phyloP scores from a whole-genome alignment of 305 asterid genomes.

The Fraxinus sp. region DNA sequence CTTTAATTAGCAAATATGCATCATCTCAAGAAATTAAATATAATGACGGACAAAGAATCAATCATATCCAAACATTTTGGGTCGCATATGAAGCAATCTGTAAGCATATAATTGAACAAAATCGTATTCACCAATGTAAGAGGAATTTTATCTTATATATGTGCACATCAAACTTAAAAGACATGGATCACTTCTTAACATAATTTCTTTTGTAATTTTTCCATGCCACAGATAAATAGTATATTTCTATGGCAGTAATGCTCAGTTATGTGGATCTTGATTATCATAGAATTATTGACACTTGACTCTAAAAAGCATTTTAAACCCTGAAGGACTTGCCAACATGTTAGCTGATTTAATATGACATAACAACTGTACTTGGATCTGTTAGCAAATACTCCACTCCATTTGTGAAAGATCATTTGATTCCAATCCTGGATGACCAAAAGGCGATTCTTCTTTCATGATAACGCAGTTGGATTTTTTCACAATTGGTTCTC shows the following conservation, averaged over 20 bases:
- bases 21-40: constrained; percentile 12
- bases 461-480: background rate
- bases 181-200: background rate
- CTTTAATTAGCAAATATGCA: constrained; percentile 6
- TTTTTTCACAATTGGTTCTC: background rate
- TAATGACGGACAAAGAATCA: background rate
- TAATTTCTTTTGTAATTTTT: background rate
- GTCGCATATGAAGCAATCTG: background rate
- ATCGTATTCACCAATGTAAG: background rate
- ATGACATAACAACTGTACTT: background rate
- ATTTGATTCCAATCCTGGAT: background rate
- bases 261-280: background rate
- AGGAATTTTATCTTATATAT: background rate
- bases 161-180: background rate
- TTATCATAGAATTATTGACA: background rate
- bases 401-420: background rate
- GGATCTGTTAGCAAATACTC: background rate
- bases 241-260: background rate
- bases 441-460: background rate
- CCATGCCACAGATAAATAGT: background rate
- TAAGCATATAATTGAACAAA: background rate
- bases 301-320: background rate
- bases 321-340: background rate
- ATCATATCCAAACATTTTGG: constrained; percentile 3
- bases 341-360: background rate